Evolutionary conservation across 1,139 yeast species (phyloP).

Genomic region (Scheffersomyces segobiensis): DNA sequence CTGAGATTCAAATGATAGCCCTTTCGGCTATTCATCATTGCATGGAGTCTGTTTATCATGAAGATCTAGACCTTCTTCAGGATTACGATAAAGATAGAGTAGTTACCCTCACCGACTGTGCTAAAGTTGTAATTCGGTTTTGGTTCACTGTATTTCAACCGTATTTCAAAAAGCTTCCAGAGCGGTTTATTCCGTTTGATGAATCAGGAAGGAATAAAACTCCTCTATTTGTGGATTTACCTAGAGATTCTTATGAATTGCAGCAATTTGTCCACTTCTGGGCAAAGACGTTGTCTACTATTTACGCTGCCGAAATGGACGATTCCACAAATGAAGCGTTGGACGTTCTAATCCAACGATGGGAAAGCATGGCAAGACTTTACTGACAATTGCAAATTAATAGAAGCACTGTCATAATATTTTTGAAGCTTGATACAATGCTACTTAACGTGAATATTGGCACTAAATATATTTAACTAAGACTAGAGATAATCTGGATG

Average conservation of each 20-base stretch:
- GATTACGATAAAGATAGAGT: constrained; percentile 44
- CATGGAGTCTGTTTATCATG: constrained; percentile 59
- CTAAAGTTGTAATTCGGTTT: constrained; percentile 43
- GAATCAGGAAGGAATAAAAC: constrained; percentile 22
- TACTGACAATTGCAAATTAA: not conserved
- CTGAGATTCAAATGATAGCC: constrained; percentile 45
- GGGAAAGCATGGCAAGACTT: constrained; percentile 28
- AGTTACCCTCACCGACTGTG: constrained; percentile 40
- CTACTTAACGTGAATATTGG: no score
- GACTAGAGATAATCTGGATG: no score
- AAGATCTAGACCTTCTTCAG: constrained; percentile 49
- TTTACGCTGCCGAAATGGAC: constrained; percentile 44
- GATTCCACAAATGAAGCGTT: constrained; percentile 40
- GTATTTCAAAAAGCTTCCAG: constrained; percentile 29
- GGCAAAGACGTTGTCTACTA: constrained; percentile 40
- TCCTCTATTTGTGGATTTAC: constrained; percentile 26
- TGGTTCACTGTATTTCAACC: constrained; percentile 62
- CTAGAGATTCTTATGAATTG: constrained; percentile 29
- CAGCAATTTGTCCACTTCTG: constrained; percentile 51
- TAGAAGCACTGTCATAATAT: not conserved
- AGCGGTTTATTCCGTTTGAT: constrained; percentile 26
- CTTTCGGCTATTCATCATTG: constrained; percentile 52
- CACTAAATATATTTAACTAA: no score
- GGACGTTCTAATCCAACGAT: constrained; percentile 34
- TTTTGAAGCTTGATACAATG: no score